These are phyloP conservation scores for Lophium mytilinum DNA, from an alignment of 495 filamentous ascomycete genomes.

Conservation along the genomic window DNA sequence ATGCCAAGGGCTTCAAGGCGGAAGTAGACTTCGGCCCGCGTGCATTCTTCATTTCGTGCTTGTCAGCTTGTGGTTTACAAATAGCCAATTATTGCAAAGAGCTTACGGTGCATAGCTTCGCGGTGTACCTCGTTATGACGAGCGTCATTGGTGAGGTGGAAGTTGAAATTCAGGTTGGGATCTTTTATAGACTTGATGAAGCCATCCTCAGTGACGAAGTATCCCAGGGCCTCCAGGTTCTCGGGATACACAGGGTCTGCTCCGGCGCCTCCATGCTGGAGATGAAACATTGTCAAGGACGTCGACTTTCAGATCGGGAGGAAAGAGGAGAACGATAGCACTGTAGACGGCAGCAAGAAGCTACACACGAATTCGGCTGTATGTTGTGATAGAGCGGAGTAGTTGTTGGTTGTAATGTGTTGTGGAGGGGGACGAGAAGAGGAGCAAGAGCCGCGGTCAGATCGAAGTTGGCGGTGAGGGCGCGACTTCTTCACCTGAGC, in stretches of 20 bases:
- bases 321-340: not conserved
- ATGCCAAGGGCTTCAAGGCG: conserved; percentile 56
- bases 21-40: conserved; percentile 48
- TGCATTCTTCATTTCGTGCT: conserved; percentile 43
- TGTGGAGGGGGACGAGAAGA: no score
- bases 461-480: no score
- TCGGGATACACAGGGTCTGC: conserved; percentile 55
- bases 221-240: conserved; percentile 64
- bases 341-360: not conserved
- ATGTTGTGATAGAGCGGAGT: no score
- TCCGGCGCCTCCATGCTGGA: conserved; percentile 55
- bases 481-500: no score
- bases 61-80: not conserved
- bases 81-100: not conserved
- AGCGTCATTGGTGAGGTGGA: conserved; percentile 58
- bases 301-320: no score
- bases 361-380: no score
- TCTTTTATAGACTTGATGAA: conserved; percentile 61
- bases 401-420: no score
- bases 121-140: conserved; percentile 63
- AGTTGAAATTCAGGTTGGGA: conserved; percentile 62
- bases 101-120: conserved; percentile 52
- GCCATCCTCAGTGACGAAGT: conserved; percentile 50
- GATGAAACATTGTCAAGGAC: conserved; percentile 55
- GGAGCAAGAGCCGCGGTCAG: no score